Evolutionary conservation across 768 basidiomycete species (phyloP), one percentile per base, ranked within the genome.

Genomic region (Amanita jacksonii): DNA sequence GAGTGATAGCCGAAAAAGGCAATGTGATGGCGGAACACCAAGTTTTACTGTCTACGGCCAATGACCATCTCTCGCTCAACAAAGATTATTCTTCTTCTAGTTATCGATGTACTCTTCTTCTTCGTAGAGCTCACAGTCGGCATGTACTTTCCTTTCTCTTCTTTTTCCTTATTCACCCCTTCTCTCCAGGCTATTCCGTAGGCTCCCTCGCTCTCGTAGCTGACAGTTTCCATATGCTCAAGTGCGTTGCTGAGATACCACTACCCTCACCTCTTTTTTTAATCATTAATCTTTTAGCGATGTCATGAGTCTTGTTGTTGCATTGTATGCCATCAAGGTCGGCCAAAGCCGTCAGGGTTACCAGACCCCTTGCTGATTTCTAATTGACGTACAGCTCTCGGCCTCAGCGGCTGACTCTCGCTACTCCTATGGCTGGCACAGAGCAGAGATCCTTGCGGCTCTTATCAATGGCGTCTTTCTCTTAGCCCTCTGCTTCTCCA

Each of bases 371-470:
- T 27, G 15, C 49, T 51, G 31, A 38, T 18, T 20, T 45, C 34
- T 18, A 35, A 23, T 22, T 44, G 23, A 52, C 92, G 85, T 71
- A 91, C 44, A 79, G 85, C 27, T 28, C 7, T 69, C 70, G 27
- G 69, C 70, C 44, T 73, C 67, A 23, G 64, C 76, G 22, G 66
- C 64, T 24, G 77, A 84, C 62, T 74, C 84, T 22, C 76, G 80
- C 39, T 96, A 96, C 62, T 91, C 94, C 4, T 98, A 98, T 59
- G 94, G 93, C n/a, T 98, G 93, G 94, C 93, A 98, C 62, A 74
- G 96, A 49, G 96, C 96, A 13, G 93, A 96, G 58, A 93, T 96
- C 49, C 74, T 97, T 5, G 93, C 92, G 16, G 96, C 96, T 0
- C 72, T 98, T 35, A 66, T 98, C 52, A 99, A 99, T 55, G 96